Conservation (phyloP, 179 eudicot species). For the Pouteria campechiana region DNA sequence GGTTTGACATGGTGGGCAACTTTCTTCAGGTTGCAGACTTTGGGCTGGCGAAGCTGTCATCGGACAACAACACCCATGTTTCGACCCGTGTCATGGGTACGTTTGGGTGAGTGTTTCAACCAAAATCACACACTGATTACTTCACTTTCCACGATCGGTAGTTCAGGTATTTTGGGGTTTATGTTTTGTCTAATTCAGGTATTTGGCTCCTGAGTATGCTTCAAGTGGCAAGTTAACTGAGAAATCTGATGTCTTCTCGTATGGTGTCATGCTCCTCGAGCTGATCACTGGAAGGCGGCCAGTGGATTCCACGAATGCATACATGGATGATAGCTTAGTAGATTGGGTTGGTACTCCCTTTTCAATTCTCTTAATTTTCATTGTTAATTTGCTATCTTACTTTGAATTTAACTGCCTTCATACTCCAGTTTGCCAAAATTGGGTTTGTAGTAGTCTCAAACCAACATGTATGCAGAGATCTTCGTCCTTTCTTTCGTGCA, state of each 20-base stretch:
- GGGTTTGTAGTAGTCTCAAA: no score
- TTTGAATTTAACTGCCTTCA: no score
- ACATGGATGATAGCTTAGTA: constrained; percentile 82
- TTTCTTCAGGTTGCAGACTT: constrained; percentile 82
- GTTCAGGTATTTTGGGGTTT: no score
- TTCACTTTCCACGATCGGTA: no score
- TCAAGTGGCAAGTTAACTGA: constrained; percentile 87
- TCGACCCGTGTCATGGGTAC: constrained; percentile 99
- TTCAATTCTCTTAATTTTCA: not conserved
- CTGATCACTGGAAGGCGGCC: constrained; percentile 78
- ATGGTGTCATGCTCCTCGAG: constrained; percentile 79
- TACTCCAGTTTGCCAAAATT: no score
- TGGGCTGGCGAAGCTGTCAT: constrained; percentile 82
- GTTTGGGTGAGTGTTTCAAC: constrained; percentile 54
- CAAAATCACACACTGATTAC: not conserved
- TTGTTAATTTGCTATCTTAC: not conserved
- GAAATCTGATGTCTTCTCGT: constrained; percentile 90
- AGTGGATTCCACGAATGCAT: constrained; percentile 39
- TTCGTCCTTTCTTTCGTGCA: not conserved
- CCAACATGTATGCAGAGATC: no score
- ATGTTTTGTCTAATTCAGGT: no score
- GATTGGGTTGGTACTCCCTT: constrained; percentile 54
- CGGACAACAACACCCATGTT: constrained; percentile 72
- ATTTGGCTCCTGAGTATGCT: constrained; percentile 94
- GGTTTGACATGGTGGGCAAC: not conserved